Percentiles rank a stretch among this genome's conserved stretches.
phyloP scores from a whole-genome alignment of 257 asterid genomes.

The Lantana camara region DNA sequence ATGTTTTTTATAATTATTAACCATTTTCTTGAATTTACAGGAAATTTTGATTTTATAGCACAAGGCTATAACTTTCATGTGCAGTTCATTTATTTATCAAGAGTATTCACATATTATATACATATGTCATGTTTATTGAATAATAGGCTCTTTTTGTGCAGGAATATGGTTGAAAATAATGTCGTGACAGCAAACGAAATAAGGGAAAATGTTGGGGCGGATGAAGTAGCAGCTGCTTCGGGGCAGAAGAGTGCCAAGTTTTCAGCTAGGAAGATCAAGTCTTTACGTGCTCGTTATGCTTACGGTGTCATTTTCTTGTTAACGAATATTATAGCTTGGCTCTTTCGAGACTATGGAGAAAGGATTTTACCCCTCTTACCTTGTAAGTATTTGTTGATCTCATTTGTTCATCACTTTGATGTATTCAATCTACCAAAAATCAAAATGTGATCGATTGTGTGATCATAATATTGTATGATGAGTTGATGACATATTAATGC shows the following conservation, averaged over 20 bases:
- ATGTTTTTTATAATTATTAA: slow-evolving; percentile 4
- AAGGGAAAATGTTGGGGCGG: slow-evolving; percentile 28
- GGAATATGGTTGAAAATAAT: slow-evolving; percentile 44
- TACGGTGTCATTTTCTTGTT: slow-evolving; percentile 70
- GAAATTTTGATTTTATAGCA: too few relatives aligned
- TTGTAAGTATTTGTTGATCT: slow-evolving; percentile 50
- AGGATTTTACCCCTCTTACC: slow-evolving; percentile 58
- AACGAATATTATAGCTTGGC: slow-evolving; percentile 81
- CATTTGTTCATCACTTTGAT: neutral
- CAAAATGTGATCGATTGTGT: slow-evolving; percentile 9
- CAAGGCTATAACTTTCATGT: neutral
- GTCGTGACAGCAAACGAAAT: slow-evolving; percentile 31
- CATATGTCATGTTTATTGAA: too few relatives aligned
- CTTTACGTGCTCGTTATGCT: slow-evolving; percentile 71
- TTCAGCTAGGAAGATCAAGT: slow-evolving; percentile 49
- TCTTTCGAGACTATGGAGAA: slow-evolving; percentile 82
- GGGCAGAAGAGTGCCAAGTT: slow-evolving; percentile 40
- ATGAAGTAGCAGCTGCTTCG: slow-evolving; percentile 21
- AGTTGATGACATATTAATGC: slow-evolving; percentile 19
- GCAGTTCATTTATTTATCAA: neutral
- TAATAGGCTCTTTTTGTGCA: neutral
- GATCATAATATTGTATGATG: neutral
- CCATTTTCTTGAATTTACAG: slow-evolving; percentile 20
- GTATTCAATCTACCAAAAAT: too few relatives aligned
- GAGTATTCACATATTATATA: too few relatives aligned